Conservation (phyloP, 2,329 filamentous ascomycete species). For the Stachybotrys chartarum region DNA sequence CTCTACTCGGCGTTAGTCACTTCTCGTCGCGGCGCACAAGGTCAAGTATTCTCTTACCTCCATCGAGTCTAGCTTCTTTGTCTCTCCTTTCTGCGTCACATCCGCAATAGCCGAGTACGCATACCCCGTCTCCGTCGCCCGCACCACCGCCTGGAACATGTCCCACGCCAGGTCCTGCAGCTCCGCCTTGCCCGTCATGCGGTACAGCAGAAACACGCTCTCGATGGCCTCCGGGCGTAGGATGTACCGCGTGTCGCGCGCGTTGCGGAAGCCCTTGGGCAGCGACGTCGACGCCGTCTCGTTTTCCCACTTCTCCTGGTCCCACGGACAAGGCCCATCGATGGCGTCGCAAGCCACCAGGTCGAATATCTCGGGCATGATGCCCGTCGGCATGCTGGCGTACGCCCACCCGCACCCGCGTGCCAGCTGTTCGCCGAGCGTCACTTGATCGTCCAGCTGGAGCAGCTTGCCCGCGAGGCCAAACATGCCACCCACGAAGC, state of each 20-base stretch:
- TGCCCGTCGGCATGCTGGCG: conserved; percentile 41
- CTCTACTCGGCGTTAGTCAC: conserved; percentile 28
- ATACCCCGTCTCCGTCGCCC: conserved; percentile 51
- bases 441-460: conserved; percentile 36
- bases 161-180: conserved; percentile 66
- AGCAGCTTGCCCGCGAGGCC: conserved; percentile 57
- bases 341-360: conserved; percentile 36
- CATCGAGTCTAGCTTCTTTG: conserved; percentile 52
- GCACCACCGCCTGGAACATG: conserved; percentile 62
- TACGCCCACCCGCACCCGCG: conserved; percentile 54
- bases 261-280: conserved; percentile 55
- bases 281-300: conserved; percentile 15
- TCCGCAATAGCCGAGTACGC: conserved; percentile 62
- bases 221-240: conserved; percentile 73
- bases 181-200: conserved; percentile 58
- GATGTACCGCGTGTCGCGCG: conserved; percentile 51
- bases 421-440: conserved; percentile 40
- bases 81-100: conserved; percentile 31
- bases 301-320: conserved; percentile 20
- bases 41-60: conserved; percentile 34
- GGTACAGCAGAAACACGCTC: conserved; percentile 72
- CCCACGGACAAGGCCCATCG: conserved; percentile 21
- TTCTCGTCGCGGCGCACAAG: neutral
- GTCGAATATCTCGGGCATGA: conserved; percentile 52
- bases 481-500: conserved; percentile 63